Percentiles rank a stretch among this genome's conserved stretches.
phyloP scores from a whole-genome alignment of 805 yeast species.

The Metschnikowia borealis region DNA sequence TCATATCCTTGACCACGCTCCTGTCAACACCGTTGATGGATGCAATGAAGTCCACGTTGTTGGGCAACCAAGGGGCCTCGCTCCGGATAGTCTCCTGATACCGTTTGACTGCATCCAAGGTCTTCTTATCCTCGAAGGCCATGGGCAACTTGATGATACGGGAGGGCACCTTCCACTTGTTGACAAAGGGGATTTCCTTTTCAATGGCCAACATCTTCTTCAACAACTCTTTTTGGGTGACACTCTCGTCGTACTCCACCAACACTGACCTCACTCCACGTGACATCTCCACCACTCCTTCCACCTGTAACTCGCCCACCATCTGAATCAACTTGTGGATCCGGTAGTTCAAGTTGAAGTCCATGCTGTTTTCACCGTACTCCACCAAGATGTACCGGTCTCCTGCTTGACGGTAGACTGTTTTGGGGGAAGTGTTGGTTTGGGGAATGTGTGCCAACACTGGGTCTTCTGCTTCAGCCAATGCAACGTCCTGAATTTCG shows the following conservation, averaged over 20 bases:
- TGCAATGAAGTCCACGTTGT: slow-evolving; percentile 93
- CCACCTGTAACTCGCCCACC: slow-evolving; percentile 60
- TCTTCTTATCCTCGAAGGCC: slow-evolving; percentile 92
- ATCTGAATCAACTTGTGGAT: slow-evolving; percentile 76
- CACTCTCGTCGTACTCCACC: slow-evolving; percentile 72
- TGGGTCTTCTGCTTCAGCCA: slow-evolving; percentile 59
- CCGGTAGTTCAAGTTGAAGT: slow-evolving; percentile 79
- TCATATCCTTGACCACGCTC: slow-evolving; percentile 71
- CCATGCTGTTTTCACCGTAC: slow-evolving; percentile 86
- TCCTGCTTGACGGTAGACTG: slow-evolving; percentile 93
- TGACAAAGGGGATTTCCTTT: slow-evolving; percentile 63
- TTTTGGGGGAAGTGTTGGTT: slow-evolving; percentile 54
- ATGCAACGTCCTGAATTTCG: slow-evolving; percentile 21
- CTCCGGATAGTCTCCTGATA: slow-evolving; percentile 91
- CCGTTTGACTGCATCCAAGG: slow-evolving; percentile 84
- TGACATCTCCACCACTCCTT: slow-evolving; percentile 91
- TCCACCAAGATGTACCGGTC: slow-evolving; percentile 90
- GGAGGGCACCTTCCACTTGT: slow-evolving; percentile 83
- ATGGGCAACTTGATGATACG: slow-evolving; percentile 83
- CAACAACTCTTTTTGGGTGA: slow-evolving; percentile 60
- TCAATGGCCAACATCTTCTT: slow-evolving; percentile 70
- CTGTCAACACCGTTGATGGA: slow-evolving; percentile 79
- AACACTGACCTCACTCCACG: slow-evolving; percentile 95
- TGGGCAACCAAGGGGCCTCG: slow-evolving; percentile 96
- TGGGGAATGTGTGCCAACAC: slow-evolving; percentile 52